Evolutionary conservation across 768 basidiomycete species (phyloP), one percentile per base, ranked within the genome.

Genomic region (Hypholoma sublateritium): DNA sequence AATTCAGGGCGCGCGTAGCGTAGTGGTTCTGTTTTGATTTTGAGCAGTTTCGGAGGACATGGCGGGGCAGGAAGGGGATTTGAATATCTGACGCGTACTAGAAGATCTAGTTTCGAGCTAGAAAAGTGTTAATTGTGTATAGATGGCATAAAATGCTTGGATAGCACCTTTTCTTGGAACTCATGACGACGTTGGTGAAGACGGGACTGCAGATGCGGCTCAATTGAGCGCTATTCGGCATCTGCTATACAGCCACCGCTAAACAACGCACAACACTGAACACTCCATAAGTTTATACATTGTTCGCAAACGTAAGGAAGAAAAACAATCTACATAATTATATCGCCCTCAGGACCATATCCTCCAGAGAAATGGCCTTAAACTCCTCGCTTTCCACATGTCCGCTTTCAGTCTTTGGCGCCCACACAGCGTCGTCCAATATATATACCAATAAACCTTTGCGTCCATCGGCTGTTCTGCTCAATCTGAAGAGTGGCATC

Each of bases 21-120:
- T 69, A 83, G 81, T 5, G 94, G 88, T 67, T 91, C 83, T 34
- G 96, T 97, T n/a, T 90, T 86, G 53, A 98, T 89, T 57, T 96
- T 83, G 65, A 99, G 80, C 3, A 98, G 75, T 73, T 97, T 96
- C 24, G 97, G 96, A 5, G 97, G 97, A 79, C 92, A 98, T 79
- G 97, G 94, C 28, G 97, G 97, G 12, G 94, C 80, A 1, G 96
- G 96, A 2, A 99, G 83, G 2, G 95, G 95, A 73, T 98, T 97
- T 39, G 87, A 83, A 72, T 95, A 98, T 12, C 96, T 89, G 34
- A 96, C 94, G 53, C 93, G 87, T 49, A 96, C 92, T 52, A 98
- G 80, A 24, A 99, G 84, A 71, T 98, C 95, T 49, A 95, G 80
- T 73, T 94, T 95, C 78, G 77, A 72, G 62, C 69, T 74, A 36